These are phyloP conservation scores for Didymella glomerata DNA, from an alignment of 2,329 filamentous ascomycete genomes.

Conservation along the genomic window DNA sequence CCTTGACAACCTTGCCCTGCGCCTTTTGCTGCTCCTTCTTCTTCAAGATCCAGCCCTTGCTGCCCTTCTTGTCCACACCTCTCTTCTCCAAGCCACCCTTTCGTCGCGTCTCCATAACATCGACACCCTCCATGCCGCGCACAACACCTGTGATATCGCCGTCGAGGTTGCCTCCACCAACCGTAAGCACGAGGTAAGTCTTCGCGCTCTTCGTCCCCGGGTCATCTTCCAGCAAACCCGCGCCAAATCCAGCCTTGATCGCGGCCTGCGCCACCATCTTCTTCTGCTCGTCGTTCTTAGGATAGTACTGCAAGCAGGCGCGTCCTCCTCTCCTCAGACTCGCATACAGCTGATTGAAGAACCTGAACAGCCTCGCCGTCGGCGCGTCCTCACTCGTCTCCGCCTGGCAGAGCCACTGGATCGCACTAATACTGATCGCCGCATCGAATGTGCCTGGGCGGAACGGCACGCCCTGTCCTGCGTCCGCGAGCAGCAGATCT, in stretches of 20 bases:
- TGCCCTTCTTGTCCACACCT: constrained; percentile 76
- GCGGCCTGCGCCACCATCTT: constrained; percentile 92
- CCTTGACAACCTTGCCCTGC: constrained; percentile 94
- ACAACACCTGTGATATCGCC: constrained; percentile 91
- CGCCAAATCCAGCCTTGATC: constrained; percentile 92
- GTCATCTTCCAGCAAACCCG: constrained; percentile 93
- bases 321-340: constrained; percentile 82
- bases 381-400: constrained; percentile 86
- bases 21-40: constrained; percentile 94
- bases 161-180: constrained; percentile 72
- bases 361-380: constrained; percentile 78
- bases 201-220: constrained; percentile 96
- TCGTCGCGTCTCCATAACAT: constrained; percentile 68
- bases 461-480: constrained; percentile 95
- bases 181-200: constrained; percentile 93
- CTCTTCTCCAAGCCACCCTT: constrained; percentile 61
- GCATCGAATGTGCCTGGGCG: constrained; percentile 92
- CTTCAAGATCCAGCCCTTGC: constrained; percentile 81
- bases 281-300: constrained; percentile 91
- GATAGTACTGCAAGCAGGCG: constrained; percentile 97
- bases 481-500: constrained; percentile 92
- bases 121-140: constrained; percentile 85
- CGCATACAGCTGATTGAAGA: constrained; percentile 93
- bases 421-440: constrained; percentile 90
- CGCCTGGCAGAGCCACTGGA: constrained; percentile 99